These are phyloP conservation scores for Citrullus mucosospermus DNA, from an alignment of 306 rosid species.

Conservation along the genomic window DNA sequence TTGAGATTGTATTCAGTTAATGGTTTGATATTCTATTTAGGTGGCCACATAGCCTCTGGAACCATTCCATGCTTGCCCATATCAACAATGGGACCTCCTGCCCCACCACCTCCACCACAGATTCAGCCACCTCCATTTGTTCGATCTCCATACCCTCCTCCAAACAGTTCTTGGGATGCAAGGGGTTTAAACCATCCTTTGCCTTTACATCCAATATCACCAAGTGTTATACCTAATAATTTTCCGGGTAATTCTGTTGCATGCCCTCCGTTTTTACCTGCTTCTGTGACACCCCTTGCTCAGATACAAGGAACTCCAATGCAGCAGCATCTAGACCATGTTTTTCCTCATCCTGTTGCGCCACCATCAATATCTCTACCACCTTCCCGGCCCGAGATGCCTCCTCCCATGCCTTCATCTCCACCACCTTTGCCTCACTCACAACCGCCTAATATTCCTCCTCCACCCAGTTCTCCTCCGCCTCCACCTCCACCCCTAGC, in stretches of 20 bases:
- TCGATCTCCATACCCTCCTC: slow-evolving; percentile 55
- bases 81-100: slow-evolving; percentile 47
- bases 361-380: slow-evolving; percentile 56
- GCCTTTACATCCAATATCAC: slow-evolving; percentile 42
- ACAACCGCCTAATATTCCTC: slow-evolving; percentile 66
- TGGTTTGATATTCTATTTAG: not conserved
- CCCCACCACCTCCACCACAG: slow-evolving; percentile 71
- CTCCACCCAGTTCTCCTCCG: slow-evolving; percentile 71
- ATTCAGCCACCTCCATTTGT: slow-evolving; percentile 54
- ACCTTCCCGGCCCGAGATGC: slow-evolving; percentile 63
- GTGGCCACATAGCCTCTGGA: slow-evolving; percentile 31
- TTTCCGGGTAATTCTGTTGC: slow-evolving; percentile 46
- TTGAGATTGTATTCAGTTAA: slow-evolving; percentile 6
- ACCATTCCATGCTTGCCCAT: slow-evolving; percentile 32
- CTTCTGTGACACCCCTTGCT: slow-evolving; percentile 78
- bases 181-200: slow-evolving; percentile 52
- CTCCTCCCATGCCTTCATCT: slow-evolving; percentile 65
- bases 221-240: slow-evolving; percentile 37
- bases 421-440: slow-evolving; percentile 80
- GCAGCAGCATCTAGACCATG: slow-evolving; percentile 49
- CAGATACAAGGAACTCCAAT: slow-evolving; percentile 62
- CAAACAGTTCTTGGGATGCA: slow-evolving; percentile 70
- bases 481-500: slow-evolving; percentile 42
- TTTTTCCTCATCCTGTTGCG: slow-evolving; percentile 32
- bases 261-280: slow-evolving; percentile 70